These are phyloP conservation scores for Maudiozyma pseudohumilis DNA, from an alignment of 805 yeast genomes.

Conservation along the genomic window DNA sequence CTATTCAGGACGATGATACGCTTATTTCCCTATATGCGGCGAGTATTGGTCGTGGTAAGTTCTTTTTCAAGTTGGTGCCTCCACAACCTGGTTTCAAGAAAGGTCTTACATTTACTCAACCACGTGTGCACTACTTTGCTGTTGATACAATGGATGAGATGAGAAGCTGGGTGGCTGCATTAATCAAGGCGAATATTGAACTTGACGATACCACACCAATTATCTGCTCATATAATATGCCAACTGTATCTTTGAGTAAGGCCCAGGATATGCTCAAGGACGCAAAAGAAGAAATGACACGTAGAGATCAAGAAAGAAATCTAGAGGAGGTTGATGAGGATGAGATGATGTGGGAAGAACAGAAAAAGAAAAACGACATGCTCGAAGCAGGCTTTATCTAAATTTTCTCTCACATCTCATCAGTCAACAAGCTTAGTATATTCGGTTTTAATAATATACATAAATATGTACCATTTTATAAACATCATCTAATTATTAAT, in stretches of 20 bases:
- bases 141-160: slow-evolving; percentile 84
- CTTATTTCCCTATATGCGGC: slow-evolving; percentile 83
- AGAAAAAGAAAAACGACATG: slow-evolving; percentile 12
- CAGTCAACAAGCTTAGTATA: too few relatives aligned
- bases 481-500: too few relatives aligned
- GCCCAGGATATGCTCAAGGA: slow-evolving; percentile 81
- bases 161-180: slow-evolving; percentile 89
- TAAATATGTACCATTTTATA: too few relatives aligned
- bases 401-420: too few relatives aligned
- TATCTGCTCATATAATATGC: slow-evolving; percentile 86
- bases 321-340: slow-evolving; percentile 26
- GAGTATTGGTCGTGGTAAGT: slow-evolving; percentile 81
- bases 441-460: too few relatives aligned
- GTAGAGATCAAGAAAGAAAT: slow-evolving; percentile 37
- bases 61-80: slow-evolving; percentile 84
- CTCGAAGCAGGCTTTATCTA: slow-evolving; percentile 3
- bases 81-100: slow-evolving; percentile 96
- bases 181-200: slow-evolving; percentile 93
- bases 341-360: slow-evolving; percentile 24
- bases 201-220: slow-evolving; percentile 88
- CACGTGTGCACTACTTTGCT: slow-evolving; percentile 91
- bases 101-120: slow-evolving; percentile 93
- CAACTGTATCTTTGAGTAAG: slow-evolving; percentile 75
- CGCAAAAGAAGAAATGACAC: slow-evolving; percentile 63
- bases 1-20: slow-evolving; percentile 76